Evolutionary conservation across 352 stramenopile species (phyloP).

Genomic region (Discostella stelligera): DNA sequence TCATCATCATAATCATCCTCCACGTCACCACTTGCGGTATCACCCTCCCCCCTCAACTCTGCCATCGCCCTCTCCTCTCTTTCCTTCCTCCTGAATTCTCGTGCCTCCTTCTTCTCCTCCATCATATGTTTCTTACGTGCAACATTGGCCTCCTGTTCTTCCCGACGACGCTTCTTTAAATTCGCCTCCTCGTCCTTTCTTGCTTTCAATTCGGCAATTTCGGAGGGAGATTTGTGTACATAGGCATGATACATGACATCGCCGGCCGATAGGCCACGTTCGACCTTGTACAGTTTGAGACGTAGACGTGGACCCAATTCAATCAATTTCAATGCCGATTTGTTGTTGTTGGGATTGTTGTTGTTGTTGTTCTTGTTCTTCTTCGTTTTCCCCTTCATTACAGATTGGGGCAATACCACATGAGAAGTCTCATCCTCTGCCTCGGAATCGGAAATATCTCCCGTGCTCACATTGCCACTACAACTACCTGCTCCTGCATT

Average conservation of each 20-base stretch:
- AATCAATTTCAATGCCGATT: constrained; percentile 90
- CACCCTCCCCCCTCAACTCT: constrained; percentile 45
- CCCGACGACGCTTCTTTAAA: constrained; percentile 67
- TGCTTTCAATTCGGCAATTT: constrained; percentile 67
- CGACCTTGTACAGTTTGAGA: constrained; percentile 94
- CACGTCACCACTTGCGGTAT: constrained; percentile 35
- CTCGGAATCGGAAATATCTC: constrained; percentile 89
- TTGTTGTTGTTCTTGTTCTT: constrained; percentile 77
- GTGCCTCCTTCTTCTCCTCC: constrained; percentile 72
- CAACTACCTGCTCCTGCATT: constrained; percentile 44
- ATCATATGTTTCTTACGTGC: constrained; percentile 59
- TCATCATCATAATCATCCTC: constrained; percentile 38
- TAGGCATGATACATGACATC: constrained; percentile 97
- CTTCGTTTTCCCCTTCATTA: constrained; percentile 90
- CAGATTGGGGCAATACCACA: constrained; percentile 87
- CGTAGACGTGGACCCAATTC: constrained; percentile 95
- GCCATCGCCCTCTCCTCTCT: constrained; percentile 70
- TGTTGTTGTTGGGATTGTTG: constrained; percentile 32
- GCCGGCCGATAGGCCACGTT: constrained; percentile 92
- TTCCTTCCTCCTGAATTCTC: constrained; percentile 62
- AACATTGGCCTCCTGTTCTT: constrained; percentile 79
- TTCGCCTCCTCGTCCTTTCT: constrained; percentile 54
- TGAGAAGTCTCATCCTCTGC: constrained; percentile 90
- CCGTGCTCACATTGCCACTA: constrained; percentile 3
- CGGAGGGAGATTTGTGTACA: constrained; percentile 66